These are phyloP conservation scores for Phytopythium boreale DNA, from an alignment of 352 stramenopile species.

Conservation along the genomic window DNA sequence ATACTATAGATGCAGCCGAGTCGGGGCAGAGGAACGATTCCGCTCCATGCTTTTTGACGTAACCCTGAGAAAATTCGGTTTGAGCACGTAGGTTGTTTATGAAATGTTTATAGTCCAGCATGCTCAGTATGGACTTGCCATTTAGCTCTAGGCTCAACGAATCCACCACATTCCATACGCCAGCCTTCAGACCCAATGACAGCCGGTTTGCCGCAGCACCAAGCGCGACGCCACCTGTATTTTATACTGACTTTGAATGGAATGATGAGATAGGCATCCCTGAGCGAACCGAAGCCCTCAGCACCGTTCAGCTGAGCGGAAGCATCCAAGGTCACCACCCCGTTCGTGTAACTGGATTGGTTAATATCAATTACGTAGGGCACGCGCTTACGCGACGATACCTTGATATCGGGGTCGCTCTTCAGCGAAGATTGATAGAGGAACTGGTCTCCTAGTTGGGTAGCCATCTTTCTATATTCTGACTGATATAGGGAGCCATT, in stretches of 20 bases:
- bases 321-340: slow-evolving; percentile 13
- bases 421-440: background rate
- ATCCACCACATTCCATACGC: slow-evolving; percentile 28
- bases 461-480: background rate
- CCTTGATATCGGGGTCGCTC: background rate
- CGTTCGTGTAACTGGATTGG: slow-evolving; percentile 8
- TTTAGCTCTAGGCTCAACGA: slow-evolving; percentile 19
- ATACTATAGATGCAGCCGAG: slow-evolving; percentile 13
- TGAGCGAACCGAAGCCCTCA: slow-evolving; percentile 11
- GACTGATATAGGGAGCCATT: background rate
- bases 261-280: slow-evolving; percentile 12
- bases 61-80: slow-evolving; percentile 15
- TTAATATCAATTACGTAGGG: slow-evolving; percentile 10
- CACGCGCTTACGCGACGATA: background rate
- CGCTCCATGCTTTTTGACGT: slow-evolving; percentile 26
- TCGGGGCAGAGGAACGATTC: slow-evolving; percentile 27
- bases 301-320: slow-evolving; percentile 10
- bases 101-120: slow-evolving; percentile 20
- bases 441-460: background rate
- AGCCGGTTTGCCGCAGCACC: slow-evolving; percentile 15
- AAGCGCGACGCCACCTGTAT: slow-evolving; percentile 4
- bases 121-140: slow-evolving; percentile 18
- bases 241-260: slow-evolving; percentile 13
- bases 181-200: slow-evolving; percentile 17
- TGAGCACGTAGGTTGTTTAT: slow-evolving; percentile 27